Evolutionary conservation across 768 basidiomycete genomes (phyloP).

Genomic region (Chalciporus pseudorubinellus): DNA sequence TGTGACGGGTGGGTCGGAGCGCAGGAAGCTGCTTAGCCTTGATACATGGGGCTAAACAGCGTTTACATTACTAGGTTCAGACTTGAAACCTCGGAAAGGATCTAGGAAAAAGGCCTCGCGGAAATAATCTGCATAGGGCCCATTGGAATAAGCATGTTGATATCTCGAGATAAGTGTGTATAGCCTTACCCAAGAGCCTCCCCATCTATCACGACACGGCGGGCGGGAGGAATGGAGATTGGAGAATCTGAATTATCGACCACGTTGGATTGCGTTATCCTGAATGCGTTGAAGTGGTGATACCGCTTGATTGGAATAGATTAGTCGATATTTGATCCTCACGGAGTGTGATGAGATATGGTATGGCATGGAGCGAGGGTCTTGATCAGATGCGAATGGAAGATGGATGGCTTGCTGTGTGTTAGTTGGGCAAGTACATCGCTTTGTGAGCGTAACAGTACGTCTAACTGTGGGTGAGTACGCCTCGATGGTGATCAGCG

Average conservation of each 20-base stretch:
- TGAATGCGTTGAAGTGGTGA: not conserved
- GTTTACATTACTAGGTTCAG: not conserved
- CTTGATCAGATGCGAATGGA: slow-evolving; percentile 22
- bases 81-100: not conserved
- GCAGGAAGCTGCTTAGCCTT: not conserved
- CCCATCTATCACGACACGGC: slow-evolving; percentile 4
- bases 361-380: not conserved
- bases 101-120: slow-evolving; percentile 11
- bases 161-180: slow-evolving; percentile 18
- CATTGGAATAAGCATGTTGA: slow-evolving; percentile 15
- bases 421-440: slow-evolving; percentile 9
- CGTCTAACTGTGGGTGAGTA: not conserved
- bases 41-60: not conserved
- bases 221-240: slow-evolving; percentile 1
- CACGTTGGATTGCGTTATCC: slow-evolving; percentile 14
- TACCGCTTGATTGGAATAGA: not conserved
- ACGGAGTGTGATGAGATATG: slow-evolving; percentile 9
- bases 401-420: slow-evolving; percentile 11
- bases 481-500: not conserved
- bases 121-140: slow-evolving; percentile 22
- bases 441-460: slow-evolving; percentile 9
- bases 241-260: slow-evolving; percentile 12
- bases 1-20: not conserved
- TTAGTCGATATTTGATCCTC: slow-evolving; percentile 21
- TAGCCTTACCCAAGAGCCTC: not conserved